Conservation (phyloP, 1,284 basidiomycete species). For the Ganoderma sinense region DNA sequence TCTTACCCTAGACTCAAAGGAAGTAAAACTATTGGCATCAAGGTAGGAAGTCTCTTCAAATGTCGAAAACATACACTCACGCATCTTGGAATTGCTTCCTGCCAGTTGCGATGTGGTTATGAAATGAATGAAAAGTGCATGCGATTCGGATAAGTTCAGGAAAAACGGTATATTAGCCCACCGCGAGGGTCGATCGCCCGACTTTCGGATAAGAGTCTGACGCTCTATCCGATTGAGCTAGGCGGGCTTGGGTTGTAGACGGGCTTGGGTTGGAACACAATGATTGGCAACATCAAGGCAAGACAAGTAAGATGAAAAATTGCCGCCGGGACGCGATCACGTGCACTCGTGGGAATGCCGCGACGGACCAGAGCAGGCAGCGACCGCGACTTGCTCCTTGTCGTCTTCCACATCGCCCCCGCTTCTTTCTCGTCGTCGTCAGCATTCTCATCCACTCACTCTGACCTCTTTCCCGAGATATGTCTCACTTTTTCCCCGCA, state of each 20-base stretch:
- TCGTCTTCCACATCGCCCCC: not conserved
- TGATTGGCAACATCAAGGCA: too few species aligned
- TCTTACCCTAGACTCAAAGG: too few species aligned
- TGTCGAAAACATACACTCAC: too few species aligned
- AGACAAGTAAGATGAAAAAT: not conserved
- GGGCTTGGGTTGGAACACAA: too few species aligned
- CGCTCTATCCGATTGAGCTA: slow-evolving; percentile 91
- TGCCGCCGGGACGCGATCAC: slow-evolving; percentile 4
- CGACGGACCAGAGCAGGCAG: not conserved
- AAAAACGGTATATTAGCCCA: slow-evolving; percentile 63
- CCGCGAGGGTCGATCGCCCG: slow-evolving; percentile 75
- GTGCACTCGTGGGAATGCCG: not conserved
- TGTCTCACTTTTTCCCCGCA: slow-evolving; percentile 1
- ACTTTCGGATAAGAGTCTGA: slow-evolving; percentile 61
- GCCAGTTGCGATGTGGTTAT: too few species aligned
- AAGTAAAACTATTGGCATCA: too few species aligned
- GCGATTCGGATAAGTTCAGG: too few species aligned
- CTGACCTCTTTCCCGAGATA: not conserved
- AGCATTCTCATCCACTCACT: not conserved
- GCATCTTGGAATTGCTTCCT: too few species aligned
- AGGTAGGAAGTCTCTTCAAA: too few species aligned
- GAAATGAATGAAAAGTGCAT: too few species aligned
- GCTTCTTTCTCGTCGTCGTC: not conserved
- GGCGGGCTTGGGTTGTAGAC: slow-evolving; percentile 67
- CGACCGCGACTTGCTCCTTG: not conserved